Percentiles rank a stretch among this genome's conserved stretches.
Conservation (phyloP, 1,139 yeast species). For the Scheffersomyces stambukii region DNA sequence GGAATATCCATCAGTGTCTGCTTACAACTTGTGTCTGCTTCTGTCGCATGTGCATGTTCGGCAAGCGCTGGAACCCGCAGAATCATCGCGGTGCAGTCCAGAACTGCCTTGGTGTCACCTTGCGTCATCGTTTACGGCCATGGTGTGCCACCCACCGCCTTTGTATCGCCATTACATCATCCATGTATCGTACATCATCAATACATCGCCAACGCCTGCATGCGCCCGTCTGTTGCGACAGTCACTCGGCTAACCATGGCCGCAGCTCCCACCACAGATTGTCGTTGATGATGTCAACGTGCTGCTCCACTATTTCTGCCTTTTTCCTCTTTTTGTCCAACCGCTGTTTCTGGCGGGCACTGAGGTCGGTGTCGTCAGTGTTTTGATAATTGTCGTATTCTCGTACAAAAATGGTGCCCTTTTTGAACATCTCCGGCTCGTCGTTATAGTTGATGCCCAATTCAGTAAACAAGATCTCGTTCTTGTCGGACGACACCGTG, state of each 20-base stretch:
- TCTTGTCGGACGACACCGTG: conserved; percentile 77
- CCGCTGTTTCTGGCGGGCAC: conserved; percentile 49
- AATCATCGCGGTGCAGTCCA: too few species aligned
- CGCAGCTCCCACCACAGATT: conserved; percentile 50
- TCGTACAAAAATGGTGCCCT: conserved; percentile 73
- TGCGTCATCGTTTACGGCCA: too few species aligned
- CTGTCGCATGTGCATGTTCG: too few species aligned
- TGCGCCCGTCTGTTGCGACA: conserved; percentile 1
- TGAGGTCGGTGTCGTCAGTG: conserved; percentile 15
- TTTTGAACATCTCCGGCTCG: conserved; percentile 82
- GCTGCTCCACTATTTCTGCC: conserved; percentile 41
- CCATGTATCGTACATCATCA: not conserved
- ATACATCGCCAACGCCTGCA: too few species aligned
- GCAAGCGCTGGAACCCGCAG: too few species aligned
- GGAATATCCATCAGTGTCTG: too few species aligned
- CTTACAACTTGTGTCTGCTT: too few species aligned
- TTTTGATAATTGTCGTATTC: conserved; percentile 30
- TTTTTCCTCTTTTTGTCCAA: conserved; percentile 45
- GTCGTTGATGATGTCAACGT: conserved; percentile 56
- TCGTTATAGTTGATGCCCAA: conserved; percentile 87
- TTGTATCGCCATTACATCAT: not conserved
- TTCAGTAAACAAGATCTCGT: conserved; percentile 73
- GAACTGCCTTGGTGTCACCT: too few species aligned
- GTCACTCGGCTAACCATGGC: conserved; percentile 25
- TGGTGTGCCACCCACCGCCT: not conserved